Conservation (phyloP, 768 basidiomycete species). For the Amanita phalloides region DNA sequence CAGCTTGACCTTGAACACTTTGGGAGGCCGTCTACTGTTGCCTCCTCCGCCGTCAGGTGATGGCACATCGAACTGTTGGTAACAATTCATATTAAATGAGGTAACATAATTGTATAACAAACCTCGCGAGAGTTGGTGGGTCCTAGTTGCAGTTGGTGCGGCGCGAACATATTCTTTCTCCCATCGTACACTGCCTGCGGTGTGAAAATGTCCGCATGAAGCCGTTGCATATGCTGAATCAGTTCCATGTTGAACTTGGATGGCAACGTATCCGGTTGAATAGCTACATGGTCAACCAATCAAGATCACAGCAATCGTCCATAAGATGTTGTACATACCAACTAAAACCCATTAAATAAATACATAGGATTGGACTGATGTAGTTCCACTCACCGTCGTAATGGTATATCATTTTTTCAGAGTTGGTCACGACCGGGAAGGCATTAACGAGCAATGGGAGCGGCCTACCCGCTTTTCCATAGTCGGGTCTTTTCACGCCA, state of each 20-base stretch:
- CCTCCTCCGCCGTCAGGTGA: constrained; percentile 26
- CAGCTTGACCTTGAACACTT: constrained; percentile 57
- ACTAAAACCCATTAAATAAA: constrained; percentile 12
- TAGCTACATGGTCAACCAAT: neutral
- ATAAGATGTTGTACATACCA: constrained; percentile 18
- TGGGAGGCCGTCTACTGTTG: constrained; percentile 35
- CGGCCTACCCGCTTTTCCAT: constrained; percentile 36
- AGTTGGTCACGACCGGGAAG: constrained; percentile 33
- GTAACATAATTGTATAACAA: constrained; percentile 7
- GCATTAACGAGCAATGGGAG: constrained; percentile 35
- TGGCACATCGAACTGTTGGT: constrained; percentile 48
- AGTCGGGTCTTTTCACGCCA: constrained; percentile 53
- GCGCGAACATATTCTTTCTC: constrained; percentile 63
- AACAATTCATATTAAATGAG: neutral
- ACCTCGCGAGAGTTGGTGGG: constrained; percentile 41
- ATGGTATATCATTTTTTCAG: constrained; percentile 51
- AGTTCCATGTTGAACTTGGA: constrained; percentile 51
- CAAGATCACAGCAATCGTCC: neutral
- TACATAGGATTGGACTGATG: neutral
- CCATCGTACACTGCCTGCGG: constrained; percentile 73
- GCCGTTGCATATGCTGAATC: constrained; percentile 50
- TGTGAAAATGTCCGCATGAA: constrained; percentile 57
- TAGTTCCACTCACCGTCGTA: constrained; percentile 45
- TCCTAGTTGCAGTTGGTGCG: constrained; percentile 50
- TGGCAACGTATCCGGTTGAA: constrained; percentile 1